phyloP scores from a whole-genome alignment of 1,284 basidiomycete genomes.

The Afroboletus lepidellus region DNA sequence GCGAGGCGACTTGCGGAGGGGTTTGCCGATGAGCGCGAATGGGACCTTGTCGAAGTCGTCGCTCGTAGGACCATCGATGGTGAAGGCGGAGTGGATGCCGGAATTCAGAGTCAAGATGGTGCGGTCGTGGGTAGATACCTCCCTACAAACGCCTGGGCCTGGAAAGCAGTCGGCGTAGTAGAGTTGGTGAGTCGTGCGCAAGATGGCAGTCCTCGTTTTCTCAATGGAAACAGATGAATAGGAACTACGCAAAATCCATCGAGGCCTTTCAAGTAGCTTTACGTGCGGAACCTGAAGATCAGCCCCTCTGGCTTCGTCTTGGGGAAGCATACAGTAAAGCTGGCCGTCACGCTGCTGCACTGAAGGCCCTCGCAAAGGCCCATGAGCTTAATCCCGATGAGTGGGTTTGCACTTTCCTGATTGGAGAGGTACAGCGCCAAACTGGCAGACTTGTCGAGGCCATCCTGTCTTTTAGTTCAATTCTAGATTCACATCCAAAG shows the following conservation, averaged over 20 bases:
- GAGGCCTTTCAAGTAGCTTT: conserved; percentile 88
- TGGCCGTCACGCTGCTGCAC: conserved; percentile 85
- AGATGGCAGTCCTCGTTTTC: conserved; percentile 3
- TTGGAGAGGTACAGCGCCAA: conserved; percentile 84
- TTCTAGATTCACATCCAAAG: conserved; percentile 56
- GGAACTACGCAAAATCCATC: conserved; percentile 77
- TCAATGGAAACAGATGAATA: conserved; percentile 55
- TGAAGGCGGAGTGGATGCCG: conserved; percentile 76
- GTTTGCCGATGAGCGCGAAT: conserved; percentile 91
- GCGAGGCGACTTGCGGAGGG: conserved; percentile 83
- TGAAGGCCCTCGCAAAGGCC: conserved; percentile 84
- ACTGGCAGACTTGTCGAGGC: conserved; percentile 78
- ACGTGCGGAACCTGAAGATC: conserved; percentile 77
- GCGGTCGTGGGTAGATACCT: conserved; percentile 53
- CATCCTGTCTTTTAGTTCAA: conserved; percentile 62
- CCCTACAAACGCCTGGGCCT: conserved; percentile 93
- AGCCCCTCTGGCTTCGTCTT: conserved; percentile 82
- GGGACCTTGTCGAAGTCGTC: conserved; percentile 94
- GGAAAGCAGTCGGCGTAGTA: conserved; percentile 95
- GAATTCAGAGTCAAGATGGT: conserved; percentile 47
- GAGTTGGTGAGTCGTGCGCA: conserved; percentile 67
- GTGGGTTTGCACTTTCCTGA: conserved; percentile 86
- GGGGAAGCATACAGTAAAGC: conserved; percentile 91
- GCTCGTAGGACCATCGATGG: conserved; percentile 91
- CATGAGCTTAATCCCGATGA: conserved; percentile 66